Conservation (phyloP, 257 asterid species). For the Ilex aquifolium region DNA sequence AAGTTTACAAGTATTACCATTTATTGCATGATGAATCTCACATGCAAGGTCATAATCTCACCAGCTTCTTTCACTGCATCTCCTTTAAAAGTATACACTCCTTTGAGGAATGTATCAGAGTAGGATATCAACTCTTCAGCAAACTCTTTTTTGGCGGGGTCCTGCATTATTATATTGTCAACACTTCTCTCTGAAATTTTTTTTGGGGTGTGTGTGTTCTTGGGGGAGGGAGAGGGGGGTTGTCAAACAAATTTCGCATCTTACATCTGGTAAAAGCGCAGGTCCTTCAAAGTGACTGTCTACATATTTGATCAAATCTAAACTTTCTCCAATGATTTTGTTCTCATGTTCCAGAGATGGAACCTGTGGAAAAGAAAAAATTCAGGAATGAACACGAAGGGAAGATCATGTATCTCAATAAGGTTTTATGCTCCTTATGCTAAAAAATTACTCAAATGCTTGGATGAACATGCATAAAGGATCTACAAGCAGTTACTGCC, state of each 20-base stretch:
- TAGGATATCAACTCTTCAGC: slow-evolving; percentile 53
- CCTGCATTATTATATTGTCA: slow-evolving; percentile 25
- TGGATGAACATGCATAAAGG: too few relatives aligned
- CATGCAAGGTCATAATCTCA: slow-evolving; percentile 9
- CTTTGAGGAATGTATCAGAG: slow-evolving; percentile 32
- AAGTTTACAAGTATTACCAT: too few relatives aligned
- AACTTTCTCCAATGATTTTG: slow-evolving; percentile 50
- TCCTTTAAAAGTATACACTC: slow-evolving; percentile 25
- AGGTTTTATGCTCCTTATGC: too few relatives aligned
- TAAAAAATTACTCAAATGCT: too few relatives aligned
- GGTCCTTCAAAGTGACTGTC: slow-evolving; percentile 56
- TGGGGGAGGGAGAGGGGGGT: not conserved
- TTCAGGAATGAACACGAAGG: too few relatives aligned
- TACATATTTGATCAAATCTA: slow-evolving; percentile 47
- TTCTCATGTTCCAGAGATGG: slow-evolving; percentile 61
- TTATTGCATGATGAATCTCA: not conserved
- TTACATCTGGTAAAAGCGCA: slow-evolving; percentile 41
- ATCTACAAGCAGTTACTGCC: too few relatives aligned
- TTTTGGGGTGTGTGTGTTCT: too few relatives aligned
- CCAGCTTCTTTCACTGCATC: slow-evolving; percentile 41
- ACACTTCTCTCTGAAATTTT: too few relatives aligned
- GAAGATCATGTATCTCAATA: too few relatives aligned
- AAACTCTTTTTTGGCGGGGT: slow-evolving; percentile 38
- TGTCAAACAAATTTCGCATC: not conserved
- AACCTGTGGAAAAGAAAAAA: slow-evolving; percentile 27